These are phyloP conservation scores for Isoetes engelmannii DNA, from an alignment of 83 land plant species.

Conservation along the genomic window DNA sequence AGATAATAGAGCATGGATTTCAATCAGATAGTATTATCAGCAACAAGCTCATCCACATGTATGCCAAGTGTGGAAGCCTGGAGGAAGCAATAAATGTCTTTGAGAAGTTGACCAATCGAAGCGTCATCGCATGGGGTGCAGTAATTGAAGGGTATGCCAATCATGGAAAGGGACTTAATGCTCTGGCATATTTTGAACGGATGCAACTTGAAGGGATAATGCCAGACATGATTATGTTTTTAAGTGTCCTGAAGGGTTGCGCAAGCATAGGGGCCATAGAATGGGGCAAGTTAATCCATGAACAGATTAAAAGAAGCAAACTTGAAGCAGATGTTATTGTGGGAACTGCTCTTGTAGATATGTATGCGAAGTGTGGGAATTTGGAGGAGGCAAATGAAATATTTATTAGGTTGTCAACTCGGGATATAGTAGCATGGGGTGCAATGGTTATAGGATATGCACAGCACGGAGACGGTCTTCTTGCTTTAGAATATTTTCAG, in stretches of 20 bases:
- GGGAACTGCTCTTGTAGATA: conserved; percentile 6
- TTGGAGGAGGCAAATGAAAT: conserved; percentile 2
- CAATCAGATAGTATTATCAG: too few species aligned
- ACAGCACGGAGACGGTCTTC: not conserved
- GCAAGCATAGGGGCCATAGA: not conserved
- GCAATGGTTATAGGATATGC: conserved; percentile 9
- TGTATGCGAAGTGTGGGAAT: conserved; percentile 15
- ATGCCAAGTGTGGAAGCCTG: too few species aligned
- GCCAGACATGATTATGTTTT: conserved; percentile 10
- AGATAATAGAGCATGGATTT: too few species aligned
- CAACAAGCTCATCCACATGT: too few species aligned
- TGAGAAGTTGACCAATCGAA: too few species aligned
- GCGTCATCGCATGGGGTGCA: too few species aligned
- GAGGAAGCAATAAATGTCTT: too few species aligned
- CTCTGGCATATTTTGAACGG: too few species aligned
- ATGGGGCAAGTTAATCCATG: conserved; percentile 19
- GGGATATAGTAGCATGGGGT: conserved; percentile 14
- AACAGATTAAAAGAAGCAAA: not conserved
- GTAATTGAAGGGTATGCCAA: too few species aligned
- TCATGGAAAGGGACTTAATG: too few species aligned
- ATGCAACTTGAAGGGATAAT: conserved; percentile 2
- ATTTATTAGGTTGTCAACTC: not conserved
- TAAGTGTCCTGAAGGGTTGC: conserved; percentile 8
- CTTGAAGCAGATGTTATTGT: not conserved
- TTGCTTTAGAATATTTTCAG: not conserved